Evolutionary conservation across 2,329 filamentous ascomycete genomes (phyloP), one percentile per base, ranked within the genome.

Genomic region (Colletotrichum higginsianum): DNA sequence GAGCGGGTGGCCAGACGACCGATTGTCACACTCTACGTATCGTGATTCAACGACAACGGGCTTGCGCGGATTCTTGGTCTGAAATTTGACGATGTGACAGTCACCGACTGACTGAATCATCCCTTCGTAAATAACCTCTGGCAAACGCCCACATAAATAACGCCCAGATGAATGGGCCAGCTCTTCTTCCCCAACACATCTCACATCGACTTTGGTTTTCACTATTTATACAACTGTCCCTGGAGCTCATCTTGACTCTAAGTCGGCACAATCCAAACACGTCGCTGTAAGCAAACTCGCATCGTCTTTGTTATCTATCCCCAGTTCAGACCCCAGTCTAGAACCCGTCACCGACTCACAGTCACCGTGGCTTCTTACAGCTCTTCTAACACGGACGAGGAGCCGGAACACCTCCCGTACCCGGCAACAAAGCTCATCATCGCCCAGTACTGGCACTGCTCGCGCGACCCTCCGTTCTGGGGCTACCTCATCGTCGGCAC

Each of bases 401-500:
- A 73, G 42, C 38, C 61, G 9, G 71, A 71, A 26, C 73, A 79
- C 50, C 78, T 88, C 21, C 86, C 86, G 3, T 75, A 78, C 55
- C 84, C 86, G 3, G 86, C 86, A 15, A 82, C 81, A 3, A 85
- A 84, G 70, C 80, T 87, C 38, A 74, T 84, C 73, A 80, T 87
- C 61, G 85, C 82, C 21, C 85, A 86, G 74, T 79, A 83, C 65
- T 75, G 85, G 55, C 75, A 81, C 61, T 71, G 78, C 11, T 79
- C 78, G 18, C 77, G 75, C 2, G 76, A 79, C 30, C 75, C 77
- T 3, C 78, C 77, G 0, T 81, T 76, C 69, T 87, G 84, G 84
- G 85, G 83, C 18, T 86, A 82, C 81, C 80, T 88, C 57, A 79
- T 86, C 26, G 79, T 86, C 16, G 86, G 81, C 0, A 82, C 82